These are phyloP conservation scores for Nigrospora oryzae DNA, from an alignment of 2,329 filamentous ascomycete genomes.

Conservation along the genomic window DNA sequence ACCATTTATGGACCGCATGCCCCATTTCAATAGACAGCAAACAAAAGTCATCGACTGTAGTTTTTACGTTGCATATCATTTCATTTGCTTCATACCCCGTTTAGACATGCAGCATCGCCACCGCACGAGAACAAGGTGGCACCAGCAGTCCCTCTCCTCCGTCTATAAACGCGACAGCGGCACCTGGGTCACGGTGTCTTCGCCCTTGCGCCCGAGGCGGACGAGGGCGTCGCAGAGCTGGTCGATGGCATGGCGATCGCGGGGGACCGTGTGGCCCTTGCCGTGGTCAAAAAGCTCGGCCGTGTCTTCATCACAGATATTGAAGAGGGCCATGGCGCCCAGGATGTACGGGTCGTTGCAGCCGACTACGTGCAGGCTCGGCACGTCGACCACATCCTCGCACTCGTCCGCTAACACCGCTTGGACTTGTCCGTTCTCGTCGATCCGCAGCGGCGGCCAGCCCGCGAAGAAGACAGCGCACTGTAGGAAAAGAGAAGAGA, in stretches of 20 bases:
- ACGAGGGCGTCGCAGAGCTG: slow-evolving; percentile 17
- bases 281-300: slow-evolving; percentile 33
- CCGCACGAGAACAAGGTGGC: no score
- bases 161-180: no score
- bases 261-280: slow-evolving; percentile 31
- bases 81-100: no score
- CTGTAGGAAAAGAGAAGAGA: slow-evolving; percentile 16
- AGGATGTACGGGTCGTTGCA: slow-evolving; percentile 28
- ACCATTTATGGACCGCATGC: no score
- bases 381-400: slow-evolving; percentile 27
- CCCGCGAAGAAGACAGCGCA: slow-evolving; percentile 36
- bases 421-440: slow-evolving; percentile 12
- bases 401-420: slow-evolving; percentile 26
- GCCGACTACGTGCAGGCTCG: slow-evolving; percentile 30
- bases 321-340: slow-evolving; percentile 29
- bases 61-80: no score
- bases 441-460: slow-evolving; percentile 28
- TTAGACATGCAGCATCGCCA: no score
- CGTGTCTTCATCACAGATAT: slow-evolving; percentile 30
- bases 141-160: no score
- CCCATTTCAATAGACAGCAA: no score
- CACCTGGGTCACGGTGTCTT: no score
- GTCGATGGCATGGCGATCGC: slow-evolving; percentile 19
- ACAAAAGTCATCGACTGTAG: no score
- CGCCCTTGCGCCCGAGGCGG: no score